Evolutionary conservation across 495 filamentous ascomycete genomes (phyloP).

Genomic region (Acidomyces sp.): DNA sequence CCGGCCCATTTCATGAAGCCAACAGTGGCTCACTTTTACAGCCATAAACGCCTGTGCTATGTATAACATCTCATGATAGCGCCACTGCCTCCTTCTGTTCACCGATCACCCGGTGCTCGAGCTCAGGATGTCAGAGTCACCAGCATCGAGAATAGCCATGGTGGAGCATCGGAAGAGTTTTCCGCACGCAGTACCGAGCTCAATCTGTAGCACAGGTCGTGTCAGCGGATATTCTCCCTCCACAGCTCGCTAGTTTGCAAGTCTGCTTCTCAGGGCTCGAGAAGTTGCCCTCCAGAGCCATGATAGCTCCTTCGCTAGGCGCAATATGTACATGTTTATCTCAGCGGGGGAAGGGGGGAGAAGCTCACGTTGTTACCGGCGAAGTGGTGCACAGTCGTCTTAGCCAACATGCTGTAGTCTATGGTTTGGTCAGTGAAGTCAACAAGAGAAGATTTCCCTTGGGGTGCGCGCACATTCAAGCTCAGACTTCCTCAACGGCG

Average conservation of each 20-base stretch:
- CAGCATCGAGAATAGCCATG: slow-evolving; percentile 90
- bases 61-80: slow-evolving; percentile 3
- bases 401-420: slow-evolving; percentile 79
- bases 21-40: too few species aligned
- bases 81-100: too few species aligned
- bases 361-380: slow-evolving; percentile 91
- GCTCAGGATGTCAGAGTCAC: slow-evolving; percentile 93
- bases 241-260: slow-evolving; percentile 45
- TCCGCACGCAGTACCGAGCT: slow-evolving; percentile 86
- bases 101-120: slow-evolving; percentile 51
- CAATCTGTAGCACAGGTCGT: slow-evolving; percentile 50
- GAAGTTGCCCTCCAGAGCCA: slow-evolving; percentile 26
- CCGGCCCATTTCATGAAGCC: too few species aligned
- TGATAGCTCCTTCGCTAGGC: slow-evolving; percentile 20
- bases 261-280: slow-evolving; percentile 68
- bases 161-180: slow-evolving; percentile 84
- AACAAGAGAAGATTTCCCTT: background rate
- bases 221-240: slow-evolving; percentile 57
- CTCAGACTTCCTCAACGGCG: slow-evolving; percentile 89
- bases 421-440: slow-evolving; percentile 39
- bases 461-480: slow-evolving; percentile 47
- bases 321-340: slow-evolving; percentile 3
- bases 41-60: too few species aligned
- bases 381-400: slow-evolving; percentile 93
- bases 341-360: background rate